These are phyloP conservation scores for Pyrus communis DNA, from an alignment of 306 rosid genomes.

Conservation along the genomic window DNA sequence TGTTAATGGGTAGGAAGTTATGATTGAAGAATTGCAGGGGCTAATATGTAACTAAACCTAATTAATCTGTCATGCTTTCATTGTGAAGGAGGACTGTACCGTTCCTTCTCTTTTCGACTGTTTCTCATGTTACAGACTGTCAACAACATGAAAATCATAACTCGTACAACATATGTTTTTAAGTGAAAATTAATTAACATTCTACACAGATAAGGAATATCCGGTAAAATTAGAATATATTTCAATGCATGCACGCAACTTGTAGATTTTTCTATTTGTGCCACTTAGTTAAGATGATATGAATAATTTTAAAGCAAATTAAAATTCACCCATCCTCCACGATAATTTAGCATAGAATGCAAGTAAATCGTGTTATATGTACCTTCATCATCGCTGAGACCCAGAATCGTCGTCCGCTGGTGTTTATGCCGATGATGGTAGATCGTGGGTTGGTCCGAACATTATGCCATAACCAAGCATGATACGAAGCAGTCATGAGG, in stretches of 20 bases:
- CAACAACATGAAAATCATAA: no score
- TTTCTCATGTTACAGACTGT: no score
- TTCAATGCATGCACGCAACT: no score
- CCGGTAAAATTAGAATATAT: no score
- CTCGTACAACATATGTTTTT: no score
- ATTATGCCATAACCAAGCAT: constrained; percentile 72
- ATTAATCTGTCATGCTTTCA: not conserved
- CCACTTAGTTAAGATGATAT: not conserved
- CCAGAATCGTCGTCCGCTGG: constrained; percentile 73
- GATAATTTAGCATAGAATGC: not conserved
- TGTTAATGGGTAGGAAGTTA: no score
- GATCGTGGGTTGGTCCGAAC: constrained; percentile 60
- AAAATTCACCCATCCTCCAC: not conserved
- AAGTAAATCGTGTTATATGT: not conserved
- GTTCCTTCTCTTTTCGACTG: not conserved
- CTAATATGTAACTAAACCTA: no score
- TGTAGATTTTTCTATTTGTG: no score
- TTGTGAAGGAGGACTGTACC: not conserved
- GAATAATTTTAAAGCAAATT: not conserved
- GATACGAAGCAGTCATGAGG: constrained; percentile 45
- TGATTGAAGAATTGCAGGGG: not conserved
- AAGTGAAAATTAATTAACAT: no score
- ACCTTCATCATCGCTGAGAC: constrained; percentile 81
- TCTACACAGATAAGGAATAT: no score
- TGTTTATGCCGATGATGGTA: constrained; percentile 77